Percentiles rank a stretch among this genome's conserved stretches.
Conservation (phyloP, 192 early-diverging fungal genomes). For the Coemansia sp. region DNA sequence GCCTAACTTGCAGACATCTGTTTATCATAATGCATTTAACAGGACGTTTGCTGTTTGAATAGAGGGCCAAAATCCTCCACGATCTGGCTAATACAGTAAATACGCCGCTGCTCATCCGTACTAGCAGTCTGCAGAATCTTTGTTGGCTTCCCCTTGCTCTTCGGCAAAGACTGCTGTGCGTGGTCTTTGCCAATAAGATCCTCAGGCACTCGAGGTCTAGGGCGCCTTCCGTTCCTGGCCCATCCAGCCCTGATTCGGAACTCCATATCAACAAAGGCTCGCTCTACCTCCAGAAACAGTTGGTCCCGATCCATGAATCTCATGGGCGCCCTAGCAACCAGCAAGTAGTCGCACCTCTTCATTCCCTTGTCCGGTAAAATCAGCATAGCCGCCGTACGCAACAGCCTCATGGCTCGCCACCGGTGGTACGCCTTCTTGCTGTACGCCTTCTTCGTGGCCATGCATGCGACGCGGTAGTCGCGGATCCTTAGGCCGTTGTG, state of each 20-base stretch:
- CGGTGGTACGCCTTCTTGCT: conserved; percentile 34
- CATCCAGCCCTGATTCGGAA: neutral
- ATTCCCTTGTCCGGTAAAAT: conserved; percentile 44
- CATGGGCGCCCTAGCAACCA: conserved; percentile 18
- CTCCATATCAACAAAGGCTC: conserved; percentile 21
- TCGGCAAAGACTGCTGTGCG: neutral
- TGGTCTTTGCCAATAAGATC: neutral
- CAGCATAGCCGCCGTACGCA: conserved; percentile 34
- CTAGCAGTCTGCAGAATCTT: neutral
- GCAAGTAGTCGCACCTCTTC: conserved; percentile 44
- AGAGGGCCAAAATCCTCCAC: neutral
- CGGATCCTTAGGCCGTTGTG: conserved; percentile 43
- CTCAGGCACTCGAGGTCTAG: neutral
- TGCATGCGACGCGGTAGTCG: conserved; percentile 38
- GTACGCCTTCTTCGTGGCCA: conserved; percentile 38
- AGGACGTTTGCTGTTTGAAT: neutral
- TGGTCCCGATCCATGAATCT: conserved; percentile 31
- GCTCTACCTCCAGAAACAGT: conserved; percentile 28
- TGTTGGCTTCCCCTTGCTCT: neutral
- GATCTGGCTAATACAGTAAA: conserved; percentile 2
- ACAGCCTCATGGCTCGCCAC: conserved; percentile 28
- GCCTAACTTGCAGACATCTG: too few species aligned
- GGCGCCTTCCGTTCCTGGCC: neutral
- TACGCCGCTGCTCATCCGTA: neutral
- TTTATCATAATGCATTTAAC: too few species aligned